Evolutionary conservation across 129 eudicot genomes (phyloP).

Genomic region (Cynara cardunculus): DNA sequence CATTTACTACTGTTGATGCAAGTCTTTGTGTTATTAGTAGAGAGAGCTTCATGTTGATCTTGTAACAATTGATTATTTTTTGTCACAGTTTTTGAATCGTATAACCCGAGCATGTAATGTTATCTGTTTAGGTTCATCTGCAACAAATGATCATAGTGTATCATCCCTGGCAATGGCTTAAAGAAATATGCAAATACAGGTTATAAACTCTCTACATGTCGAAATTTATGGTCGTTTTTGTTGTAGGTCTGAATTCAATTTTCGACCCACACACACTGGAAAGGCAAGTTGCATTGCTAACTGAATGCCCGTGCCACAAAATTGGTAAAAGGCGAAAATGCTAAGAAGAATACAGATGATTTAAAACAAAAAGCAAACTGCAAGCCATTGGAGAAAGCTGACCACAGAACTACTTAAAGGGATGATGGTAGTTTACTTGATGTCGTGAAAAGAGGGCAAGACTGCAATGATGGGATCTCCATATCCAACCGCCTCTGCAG

Average conservation of each 20-base stretch:
- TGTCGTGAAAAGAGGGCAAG: slow-evolving; percentile 67
- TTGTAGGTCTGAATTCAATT: slow-evolving; percentile 13
- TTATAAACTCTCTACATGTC: slow-evolving; percentile 17
- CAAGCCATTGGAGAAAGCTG: background rate
- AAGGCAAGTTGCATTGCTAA: background rate
- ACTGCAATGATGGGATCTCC: slow-evolving; percentile 94
- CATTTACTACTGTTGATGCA: background rate
- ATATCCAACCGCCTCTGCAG: slow-evolving; percentile 88
- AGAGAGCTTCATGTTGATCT: background rate
- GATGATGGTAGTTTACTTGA: slow-evolving; percentile 29
- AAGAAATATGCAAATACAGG: slow-evolving; percentile 12
- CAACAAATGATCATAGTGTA: slow-evolving; percentile 7
- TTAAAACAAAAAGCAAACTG: slow-evolving; percentile 14
- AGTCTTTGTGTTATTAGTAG: background rate
- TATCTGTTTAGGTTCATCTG: background rate
- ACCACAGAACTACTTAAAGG: slow-evolving; percentile 15
- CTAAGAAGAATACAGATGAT: slow-evolving; percentile 29
- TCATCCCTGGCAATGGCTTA: slow-evolving; percentile 19
- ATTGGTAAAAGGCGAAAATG: slow-evolving; percentile 15
- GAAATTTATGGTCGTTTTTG: slow-evolving; percentile 12
- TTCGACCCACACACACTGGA: slow-evolving; percentile 10
- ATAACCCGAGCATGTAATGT: slow-evolving; percentile 1
- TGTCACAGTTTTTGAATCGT: slow-evolving; percentile 1
- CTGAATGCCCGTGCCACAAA: background rate
- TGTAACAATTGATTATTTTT: background rate